A percentile compares a stretch with the other conserved stretches of the same genome.
These are phyloP conservation scores for Ceraceosorus guamensis DNA, from an alignment of 1,284 basidiomycete genomes.

Conservation along the genomic window DNA sequence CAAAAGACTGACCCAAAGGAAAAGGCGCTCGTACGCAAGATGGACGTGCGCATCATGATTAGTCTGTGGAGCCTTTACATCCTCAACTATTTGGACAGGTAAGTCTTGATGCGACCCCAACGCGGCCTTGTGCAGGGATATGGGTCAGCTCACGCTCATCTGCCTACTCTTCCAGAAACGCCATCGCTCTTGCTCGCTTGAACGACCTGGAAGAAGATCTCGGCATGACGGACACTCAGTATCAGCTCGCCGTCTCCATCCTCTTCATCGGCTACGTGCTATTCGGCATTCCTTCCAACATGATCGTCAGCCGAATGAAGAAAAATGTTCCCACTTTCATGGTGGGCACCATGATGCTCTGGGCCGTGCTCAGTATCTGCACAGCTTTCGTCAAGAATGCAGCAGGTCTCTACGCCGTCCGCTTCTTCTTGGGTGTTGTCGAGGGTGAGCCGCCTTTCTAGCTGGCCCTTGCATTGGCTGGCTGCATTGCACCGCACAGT, in stretches of 20 bases:
- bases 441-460: slow-evolving; percentile 3
- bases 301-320: background rate
- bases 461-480: too few relatives aligned
- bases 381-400: slow-evolving; percentile 5
- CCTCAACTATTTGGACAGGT: background rate
- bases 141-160: too few relatives aligned
- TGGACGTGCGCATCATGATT: slow-evolving; percentile 4
- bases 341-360: background rate
- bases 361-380: slow-evolving; percentile 2
- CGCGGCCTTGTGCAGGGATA: too few relatives aligned
- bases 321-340: background rate
- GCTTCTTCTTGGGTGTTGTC: slow-evolving; percentile 12
- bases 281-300: slow-evolving; percentile 3
- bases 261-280: slow-evolving; percentile 8
- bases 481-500: background rate
- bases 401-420: slow-evolving; percentile 1
- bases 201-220: background rate
- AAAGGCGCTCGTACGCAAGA: slow-evolving; percentile 2
- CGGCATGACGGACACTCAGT: slow-evolving; percentile 5
- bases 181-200: background rate
- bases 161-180: background rate
- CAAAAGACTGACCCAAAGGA: background rate
- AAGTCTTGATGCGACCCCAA: too few relatives aligned
- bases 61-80: slow-evolving; percentile 1
- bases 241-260: slow-evolving; percentile 6